phyloP scores from a whole-genome alignment of 129 eudicot species.

The Centella asiatica region DNA sequence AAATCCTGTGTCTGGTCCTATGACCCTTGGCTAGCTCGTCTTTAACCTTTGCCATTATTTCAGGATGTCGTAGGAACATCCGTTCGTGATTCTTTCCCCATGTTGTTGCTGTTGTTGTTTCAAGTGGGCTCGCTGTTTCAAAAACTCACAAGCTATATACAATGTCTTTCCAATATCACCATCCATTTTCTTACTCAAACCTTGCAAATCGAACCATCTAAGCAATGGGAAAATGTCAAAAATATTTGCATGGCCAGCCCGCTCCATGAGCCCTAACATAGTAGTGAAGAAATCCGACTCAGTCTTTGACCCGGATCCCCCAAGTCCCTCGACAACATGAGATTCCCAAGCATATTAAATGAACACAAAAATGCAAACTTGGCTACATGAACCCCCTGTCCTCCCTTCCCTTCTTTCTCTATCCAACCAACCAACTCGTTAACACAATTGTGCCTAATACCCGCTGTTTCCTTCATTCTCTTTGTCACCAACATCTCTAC shows the following conservation, averaged over 20 bases:
- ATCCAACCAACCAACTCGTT: conserved; percentile 14
- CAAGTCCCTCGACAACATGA: not conserved
- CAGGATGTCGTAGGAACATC: not conserved
- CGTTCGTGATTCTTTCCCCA: not conserved
- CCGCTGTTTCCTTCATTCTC: conserved; percentile 2
- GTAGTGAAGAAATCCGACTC: no score
- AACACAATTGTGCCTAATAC: conserved; percentile 8
- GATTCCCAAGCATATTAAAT: conserved; percentile 15
- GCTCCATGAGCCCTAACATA: not conserved
- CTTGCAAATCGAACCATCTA: conserved; percentile 7
- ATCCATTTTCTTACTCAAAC: conserved; percentile 17
- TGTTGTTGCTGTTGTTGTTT: not conserved
- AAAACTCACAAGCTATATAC: not conserved
- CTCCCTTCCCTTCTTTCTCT: not conserved
- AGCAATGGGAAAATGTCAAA: not conserved
- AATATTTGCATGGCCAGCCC: not conserved
- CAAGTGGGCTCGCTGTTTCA: conserved; percentile 1
- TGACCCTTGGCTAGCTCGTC: not conserved
- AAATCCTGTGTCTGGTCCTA: conserved; percentile 4
- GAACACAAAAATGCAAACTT: conserved; percentile 1
- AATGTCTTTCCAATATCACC: conserved; percentile 4
- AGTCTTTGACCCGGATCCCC: not conserved
- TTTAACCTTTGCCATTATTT: not conserved
- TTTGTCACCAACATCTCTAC: conserved; percentile 15
- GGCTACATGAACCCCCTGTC: conserved; percentile 7